phyloP scores from a whole-genome alignment of 179 eudicot genomes.

The Vitellaria paradoxa region DNA sequence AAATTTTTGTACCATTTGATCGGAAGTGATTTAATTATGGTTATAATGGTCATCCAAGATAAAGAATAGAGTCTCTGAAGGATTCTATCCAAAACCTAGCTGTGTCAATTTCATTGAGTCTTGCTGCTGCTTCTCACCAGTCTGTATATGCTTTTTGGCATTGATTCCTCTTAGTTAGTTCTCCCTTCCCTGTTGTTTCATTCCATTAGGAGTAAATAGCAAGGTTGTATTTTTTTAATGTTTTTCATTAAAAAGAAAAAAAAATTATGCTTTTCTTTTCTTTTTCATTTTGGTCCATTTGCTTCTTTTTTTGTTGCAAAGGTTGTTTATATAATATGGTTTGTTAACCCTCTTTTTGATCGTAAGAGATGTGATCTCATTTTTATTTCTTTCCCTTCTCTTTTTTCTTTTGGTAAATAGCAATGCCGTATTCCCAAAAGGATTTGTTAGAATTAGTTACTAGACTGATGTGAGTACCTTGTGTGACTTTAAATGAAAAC shows the following conservation, averaged over 20 bases:
- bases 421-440: too few species aligned
- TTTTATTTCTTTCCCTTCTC: neutral
- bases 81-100: constrained; percentile 6
- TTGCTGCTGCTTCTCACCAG: neutral
- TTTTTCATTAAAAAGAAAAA: neutral
- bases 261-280: too few species aligned
- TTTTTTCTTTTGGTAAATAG: too few species aligned
- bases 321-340: neutral
- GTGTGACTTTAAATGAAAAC: too few species aligned
- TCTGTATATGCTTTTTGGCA: neutral
- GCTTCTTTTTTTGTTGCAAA: neutral
- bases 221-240: neutral
- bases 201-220: constrained; percentile 1
- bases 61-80: neutral
- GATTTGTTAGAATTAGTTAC: too few species aligned
- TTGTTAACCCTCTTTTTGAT: neutral
- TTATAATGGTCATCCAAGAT: constrained; percentile 11
- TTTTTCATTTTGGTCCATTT: neutral
- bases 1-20: neutral
- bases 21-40: neutral
- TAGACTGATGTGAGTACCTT: too few species aligned
- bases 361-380: neutral
- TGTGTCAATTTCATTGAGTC: neutral
- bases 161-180: neutral
- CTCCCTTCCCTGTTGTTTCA: neutral